Conservation (phyloP, 2,329 filamentous ascomycete genomes). For the Paraphoma sp. region DNA sequence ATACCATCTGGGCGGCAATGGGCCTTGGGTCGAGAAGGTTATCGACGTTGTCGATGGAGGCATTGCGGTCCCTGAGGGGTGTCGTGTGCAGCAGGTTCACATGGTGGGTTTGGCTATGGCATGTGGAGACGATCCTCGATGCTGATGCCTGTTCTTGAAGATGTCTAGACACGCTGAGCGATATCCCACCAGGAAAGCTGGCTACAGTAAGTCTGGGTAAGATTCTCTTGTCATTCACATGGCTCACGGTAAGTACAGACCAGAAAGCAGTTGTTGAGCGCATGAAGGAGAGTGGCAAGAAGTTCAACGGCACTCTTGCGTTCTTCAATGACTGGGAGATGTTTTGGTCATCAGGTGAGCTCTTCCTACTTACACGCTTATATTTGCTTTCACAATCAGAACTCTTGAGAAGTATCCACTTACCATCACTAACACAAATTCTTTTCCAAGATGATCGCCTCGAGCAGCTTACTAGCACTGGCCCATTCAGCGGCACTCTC, state of each 20-base stretch:
- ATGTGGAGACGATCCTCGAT: slow-evolving; percentile 8
- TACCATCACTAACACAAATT: too few relatives aligned
- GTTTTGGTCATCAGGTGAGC: slow-evolving; percentile 53
- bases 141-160: slow-evolving; percentile 39
- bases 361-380: background rate
- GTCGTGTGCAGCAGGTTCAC: slow-evolving; percentile 63
- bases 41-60: slow-evolving; percentile 50
- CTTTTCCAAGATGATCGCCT: slow-evolving; percentile 48
- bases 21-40: slow-evolving; percentile 61
- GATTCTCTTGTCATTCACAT: background rate
- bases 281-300: slow-evolving; percentile 50
- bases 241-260: slow-evolving; percentile 40
- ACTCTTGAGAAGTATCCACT: too few relatives aligned
- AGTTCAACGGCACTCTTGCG: slow-evolving; percentile 57
- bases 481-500: slow-evolving; percentile 63
- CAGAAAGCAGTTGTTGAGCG: slow-evolving; percentile 57
- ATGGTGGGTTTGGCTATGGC: slow-evolving; percentile 52
- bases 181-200: slow-evolving; percentile 61
- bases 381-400: too few relatives aligned
- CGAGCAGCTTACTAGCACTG: slow-evolving; percentile 62
- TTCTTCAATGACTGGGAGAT: slow-evolving; percentile 64
- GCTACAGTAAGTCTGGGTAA: slow-evolving; percentile 52
- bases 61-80: slow-evolving; percentile 55
- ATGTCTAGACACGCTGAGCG: slow-evolving; percentile 65
- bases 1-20: slow-evolving; percentile 62